Evolutionary conservation across 2,329 filamentous ascomycete species (phyloP), one percentile per base, ranked within the genome.

Genomic region (Apiospora marii): DNA sequence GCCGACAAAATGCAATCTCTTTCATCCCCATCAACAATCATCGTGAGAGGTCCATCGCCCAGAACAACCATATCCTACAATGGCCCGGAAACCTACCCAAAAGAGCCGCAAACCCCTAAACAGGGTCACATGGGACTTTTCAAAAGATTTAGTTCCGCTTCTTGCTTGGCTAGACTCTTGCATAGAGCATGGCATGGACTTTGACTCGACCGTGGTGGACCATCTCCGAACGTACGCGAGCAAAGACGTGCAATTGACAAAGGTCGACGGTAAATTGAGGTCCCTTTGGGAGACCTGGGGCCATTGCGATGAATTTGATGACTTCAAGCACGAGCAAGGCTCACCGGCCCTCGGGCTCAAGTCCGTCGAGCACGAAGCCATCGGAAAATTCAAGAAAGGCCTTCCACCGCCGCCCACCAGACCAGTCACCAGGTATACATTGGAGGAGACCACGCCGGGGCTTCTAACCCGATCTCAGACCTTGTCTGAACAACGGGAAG

Each of bases 111-210:
- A 34, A 16, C 16, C 16, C 27, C 24, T 1, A 4, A 30, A 19
- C 24, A 58, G 14, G 30, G 30, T 16, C 24, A 34, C 14, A 22
- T 58, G 51, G 51, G 27, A 58, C 27, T 8, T 19, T 22, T 16
- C 14, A 14, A 58, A 16, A 27, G 51, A 58, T 5, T 4, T 8
- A 58, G 51, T 19, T 34, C 51, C 51, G 51, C 53, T 61, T n/a
- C 53, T 61, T 61, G 53, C 53, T 4, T 61, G 53, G 53, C 19
- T 61, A 37, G 53, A 61, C 30, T 34, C 22, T n/a, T 61, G 53
- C 2, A 37, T 61, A n/a, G 30, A 61, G 19, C 19, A 61, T 37
- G 53, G 30, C 30, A 14, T 61, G 3, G 53, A 61, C 30, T 61
- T 61, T 8, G 19, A 61, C 16, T 61, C 53, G 22, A 61, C 30